phyloP scores from a whole-genome alignment of 345 rosid species.

The Anastatica hierochuntica region DNA sequence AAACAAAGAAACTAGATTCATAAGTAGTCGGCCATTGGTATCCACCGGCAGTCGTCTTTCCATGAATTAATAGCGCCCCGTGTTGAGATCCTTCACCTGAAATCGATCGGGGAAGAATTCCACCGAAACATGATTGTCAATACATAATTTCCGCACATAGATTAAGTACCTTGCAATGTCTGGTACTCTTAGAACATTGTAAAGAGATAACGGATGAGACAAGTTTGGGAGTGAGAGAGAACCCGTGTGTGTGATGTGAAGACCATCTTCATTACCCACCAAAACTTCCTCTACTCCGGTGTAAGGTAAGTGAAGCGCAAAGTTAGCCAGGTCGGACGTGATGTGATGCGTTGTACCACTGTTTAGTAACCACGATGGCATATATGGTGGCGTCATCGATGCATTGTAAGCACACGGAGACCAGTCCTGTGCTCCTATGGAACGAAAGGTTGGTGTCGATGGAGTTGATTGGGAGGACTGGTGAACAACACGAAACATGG shows the following conservation, averaged over 20 bases:
- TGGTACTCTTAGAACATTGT: neutral
- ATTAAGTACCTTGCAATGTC: neutral
- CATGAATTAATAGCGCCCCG: neutral
- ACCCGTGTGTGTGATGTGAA: neutral
- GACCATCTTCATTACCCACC: neutral
- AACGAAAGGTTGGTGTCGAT: too few relatives aligned
- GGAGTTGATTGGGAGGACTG: too few relatives aligned
- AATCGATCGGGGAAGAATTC: neutral
- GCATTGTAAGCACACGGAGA: neutral
- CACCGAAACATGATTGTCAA: neutral
- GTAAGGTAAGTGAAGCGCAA: neutral
- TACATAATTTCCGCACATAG: neutral
- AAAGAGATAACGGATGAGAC: neutral
- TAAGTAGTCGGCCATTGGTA: neutral
- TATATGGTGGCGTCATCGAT: neutral
- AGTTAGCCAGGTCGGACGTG: neutral
- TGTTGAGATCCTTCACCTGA: neutral
- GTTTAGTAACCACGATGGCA: neutral
- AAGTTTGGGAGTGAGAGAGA: neutral
- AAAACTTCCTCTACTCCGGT: neutral
- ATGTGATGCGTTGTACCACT: neutral
- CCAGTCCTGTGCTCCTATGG: too few relatives aligned
- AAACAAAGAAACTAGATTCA: neutral
- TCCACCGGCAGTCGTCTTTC: neutral
- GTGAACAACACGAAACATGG: too few relatives aligned